Evolutionary conservation across 805 yeast genomes (phyloP).

Genomic region (Metschnikowia picachoensis): DNA sequence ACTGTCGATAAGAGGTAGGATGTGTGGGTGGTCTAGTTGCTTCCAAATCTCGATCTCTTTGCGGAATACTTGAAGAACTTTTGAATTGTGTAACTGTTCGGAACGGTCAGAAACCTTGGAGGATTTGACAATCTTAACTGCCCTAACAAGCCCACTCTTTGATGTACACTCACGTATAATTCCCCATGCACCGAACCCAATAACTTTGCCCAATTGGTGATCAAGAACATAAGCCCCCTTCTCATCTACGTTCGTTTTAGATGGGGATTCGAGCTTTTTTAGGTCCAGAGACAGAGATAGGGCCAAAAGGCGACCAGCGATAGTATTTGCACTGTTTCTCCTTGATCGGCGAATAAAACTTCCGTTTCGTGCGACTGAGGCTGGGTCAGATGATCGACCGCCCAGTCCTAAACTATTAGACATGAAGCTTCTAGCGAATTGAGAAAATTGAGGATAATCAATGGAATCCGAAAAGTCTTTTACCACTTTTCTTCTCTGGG

Average conservation of each 20-base stretch:
- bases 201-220: conserved; percentile 62
- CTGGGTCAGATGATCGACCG: conserved; percentile 18
- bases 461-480: conserved; percentile 35
- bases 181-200: conserved; percentile 92
- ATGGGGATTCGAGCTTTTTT: conserved; percentile 23
- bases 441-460: conserved; percentile 42
- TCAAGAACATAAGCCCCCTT: conserved; percentile 66
- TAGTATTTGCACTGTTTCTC: conserved; percentile 32
- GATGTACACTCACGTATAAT: conserved; percentile 65
- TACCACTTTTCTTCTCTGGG: conserved; percentile 51
- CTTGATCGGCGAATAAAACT: conserved; percentile 31
- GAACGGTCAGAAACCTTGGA: conserved; percentile 18
- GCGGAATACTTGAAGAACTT: conserved; percentile 55
- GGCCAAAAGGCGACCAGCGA: conserved; percentile 40
- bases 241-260: conserved; percentile 48
- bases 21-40: conserved; percentile 56
- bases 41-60: conserved; percentile 79
- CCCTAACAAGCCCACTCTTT: conserved; percentile 36
- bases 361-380: conserved; percentile 19
- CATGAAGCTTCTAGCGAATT: conserved; percentile 35
- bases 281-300: conserved; percentile 35
- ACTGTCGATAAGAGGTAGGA: conserved; percentile 59
- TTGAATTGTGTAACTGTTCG: conserved; percentile 35
- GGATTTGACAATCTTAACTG: conserved; percentile 58
- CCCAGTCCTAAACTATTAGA: conserved; percentile 23